Base-by-base conservation (phyloP, 192 early-diverging fungal genomes). In the Geranomyces michiganensis region DNA sequence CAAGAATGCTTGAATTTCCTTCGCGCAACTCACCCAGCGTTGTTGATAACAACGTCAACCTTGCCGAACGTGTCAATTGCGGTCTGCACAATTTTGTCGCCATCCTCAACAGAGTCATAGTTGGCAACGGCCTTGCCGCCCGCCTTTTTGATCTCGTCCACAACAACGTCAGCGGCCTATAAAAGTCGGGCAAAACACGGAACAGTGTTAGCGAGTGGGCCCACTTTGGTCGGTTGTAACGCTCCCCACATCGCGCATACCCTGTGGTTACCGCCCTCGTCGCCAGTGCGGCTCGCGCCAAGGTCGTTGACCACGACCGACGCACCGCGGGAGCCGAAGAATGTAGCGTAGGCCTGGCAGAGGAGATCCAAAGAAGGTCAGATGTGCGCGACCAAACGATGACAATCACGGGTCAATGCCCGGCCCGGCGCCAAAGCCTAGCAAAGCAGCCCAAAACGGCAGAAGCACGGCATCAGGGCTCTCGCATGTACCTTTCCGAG, bases 281-380 rank as follows among this genome's bases (percentile, higher is more conserved):
- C 92, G 53, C 92, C 94, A 44, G 89, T 87, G 15, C 85, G 82
- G 49, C 90, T 88, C 1, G 75, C 84, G 33, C 96, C 96, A 48
- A 99, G 88, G 78, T 99, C 96, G 77, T 99, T 99, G 53, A 99
- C 93, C 32, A 99, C 95, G 27, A 99, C 94, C 24, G 90, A 88
- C 56, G 94, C 95, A 58, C 96, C 58, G 67, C 94, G 90, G 26
- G 86, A 85, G 17, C 90, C 92, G 79, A 97, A 97, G 76, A 91
- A 94, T 55, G 92, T 81, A 65, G 96, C 92, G 83, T 99, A 97
- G 33, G 92, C 92, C 78, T 93, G 26, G 9, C 12, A 19, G 36
- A 41, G 36, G n/a, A n/a, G n/a, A n/a, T n/a, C n/a, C n/a, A n/a
- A n/a, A n/a, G n/a, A n/a, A n/a, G n/a, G n/a, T n/a, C n/a, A n/a